These are phyloP conservation scores for Penicillium sp. DNA, from an alignment of 2,329 filamentous ascomycete species.

Conservation along the genomic window DNA sequence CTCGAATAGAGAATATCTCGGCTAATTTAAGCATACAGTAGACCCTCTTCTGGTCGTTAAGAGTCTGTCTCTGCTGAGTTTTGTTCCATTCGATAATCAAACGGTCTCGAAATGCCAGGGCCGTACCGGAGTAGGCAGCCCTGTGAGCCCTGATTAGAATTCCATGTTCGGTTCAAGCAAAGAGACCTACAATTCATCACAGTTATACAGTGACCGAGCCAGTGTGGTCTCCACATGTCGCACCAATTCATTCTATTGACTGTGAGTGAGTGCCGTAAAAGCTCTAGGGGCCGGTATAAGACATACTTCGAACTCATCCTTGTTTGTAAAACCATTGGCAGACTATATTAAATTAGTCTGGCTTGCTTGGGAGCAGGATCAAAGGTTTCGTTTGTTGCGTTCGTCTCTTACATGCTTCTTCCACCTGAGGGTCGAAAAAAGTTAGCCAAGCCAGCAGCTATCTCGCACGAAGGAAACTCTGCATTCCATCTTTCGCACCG, in stretches of 20 bases:
- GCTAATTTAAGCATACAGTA: slow-evolving; percentile 67
- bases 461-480: background rate
- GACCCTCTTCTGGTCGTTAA: slow-evolving; percentile 85
- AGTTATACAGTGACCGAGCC: slow-evolving; percentile 96
- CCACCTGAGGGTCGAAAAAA: slow-evolving; percentile 52
- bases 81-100: slow-evolving; percentile 97
- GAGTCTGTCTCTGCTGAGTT: slow-evolving; percentile 95
- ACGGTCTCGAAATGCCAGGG: slow-evolving; percentile 89
- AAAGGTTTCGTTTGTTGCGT: background rate
- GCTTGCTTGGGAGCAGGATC: slow-evolving; percentile 12
- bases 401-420: slow-evolving; percentile 59
- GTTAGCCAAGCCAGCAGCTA: slow-evolving; percentile 25
- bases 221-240: slow-evolving; percentile 96
- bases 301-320: slow-evolving; percentile 75
- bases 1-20: background rate
- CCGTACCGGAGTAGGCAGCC: slow-evolving; percentile 89
- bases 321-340: slow-evolving; percentile 71
- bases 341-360: slow-evolving; percentile 48
- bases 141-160: slow-evolving; percentile 42
- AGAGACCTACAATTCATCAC: slow-evolving; percentile 72
- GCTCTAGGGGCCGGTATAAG: background rate
- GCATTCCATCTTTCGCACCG: background rate
- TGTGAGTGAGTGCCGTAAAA: slow-evolving; percentile 5
- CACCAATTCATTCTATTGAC: slow-evolving; percentile 72
- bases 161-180: slow-evolving; percentile 2